Evolutionary conservation across 2,329 filamentous ascomycete genomes (phyloP).

Genomic region (Colletotrichum scovillei): DNA sequence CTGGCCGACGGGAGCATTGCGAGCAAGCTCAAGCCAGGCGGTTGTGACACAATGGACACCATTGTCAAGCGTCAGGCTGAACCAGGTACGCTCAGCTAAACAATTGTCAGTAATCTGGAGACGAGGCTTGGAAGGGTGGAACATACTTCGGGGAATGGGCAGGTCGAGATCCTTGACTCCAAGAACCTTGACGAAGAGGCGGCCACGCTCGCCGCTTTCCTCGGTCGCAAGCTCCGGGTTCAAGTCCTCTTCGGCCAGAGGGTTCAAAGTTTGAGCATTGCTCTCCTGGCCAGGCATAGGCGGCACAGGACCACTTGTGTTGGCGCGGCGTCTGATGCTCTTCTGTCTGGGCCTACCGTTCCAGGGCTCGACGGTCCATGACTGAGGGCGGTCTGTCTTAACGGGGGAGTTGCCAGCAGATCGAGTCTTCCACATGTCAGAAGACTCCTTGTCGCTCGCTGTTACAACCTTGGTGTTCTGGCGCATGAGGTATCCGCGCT

Average conservation of each 20-base stretch:
- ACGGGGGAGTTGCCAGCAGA: constrained; percentile 76
- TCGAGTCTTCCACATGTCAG: constrained; percentile 65
- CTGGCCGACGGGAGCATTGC: constrained; percentile 93
- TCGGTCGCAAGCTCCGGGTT: constrained; percentile 68
- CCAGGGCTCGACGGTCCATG: constrained; percentile 98
- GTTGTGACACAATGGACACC: constrained; percentile 98
- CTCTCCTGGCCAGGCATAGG: constrained; percentile 91
- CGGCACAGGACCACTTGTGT: constrained; percentile 73
- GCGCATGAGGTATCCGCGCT: constrained; percentile 98
- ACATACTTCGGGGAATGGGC: constrained; percentile 85
- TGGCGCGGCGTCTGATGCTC: constrained; percentile 69
- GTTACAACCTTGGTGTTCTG: constrained; percentile 98
- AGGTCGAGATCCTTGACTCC: constrained; percentile 96
- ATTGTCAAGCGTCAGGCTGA: constrained; percentile 97
- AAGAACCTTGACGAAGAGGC: constrained; percentile 98
- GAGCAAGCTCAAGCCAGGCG: constrained; percentile 91
- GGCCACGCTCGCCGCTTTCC: constrained; percentile 87
- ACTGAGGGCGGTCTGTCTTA: constrained; percentile 85
- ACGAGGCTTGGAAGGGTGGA: constrained; percentile 38
- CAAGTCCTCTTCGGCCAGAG: constrained; percentile 76
- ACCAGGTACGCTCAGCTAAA: constrained; percentile 88
- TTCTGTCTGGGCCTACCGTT: constrained; percentile 80
- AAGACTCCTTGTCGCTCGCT: constrained; percentile 80
- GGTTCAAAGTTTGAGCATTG: constrained; percentile 74
- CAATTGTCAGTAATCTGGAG: constrained; percentile 39